phyloP scores from a whole-genome alignment of 495 filamentous ascomycete genomes.

The Rostrohypoxylon terebratum region DNA sequence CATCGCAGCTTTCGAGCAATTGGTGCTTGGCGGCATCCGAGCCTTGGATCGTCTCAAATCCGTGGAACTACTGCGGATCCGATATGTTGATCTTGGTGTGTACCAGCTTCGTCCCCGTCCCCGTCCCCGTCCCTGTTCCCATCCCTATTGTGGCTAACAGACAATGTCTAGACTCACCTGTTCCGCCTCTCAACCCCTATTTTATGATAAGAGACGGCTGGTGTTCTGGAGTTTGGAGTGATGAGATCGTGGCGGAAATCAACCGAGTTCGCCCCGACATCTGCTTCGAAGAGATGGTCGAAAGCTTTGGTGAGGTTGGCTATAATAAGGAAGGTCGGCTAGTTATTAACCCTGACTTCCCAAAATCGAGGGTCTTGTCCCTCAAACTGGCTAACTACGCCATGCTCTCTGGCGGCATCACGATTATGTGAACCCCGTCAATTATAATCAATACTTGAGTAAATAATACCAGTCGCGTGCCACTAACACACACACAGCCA shows the following conservation, averaged over 20 bases:
- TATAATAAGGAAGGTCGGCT: constrained; percentile 65
- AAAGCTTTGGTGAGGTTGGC: constrained; percentile 64
- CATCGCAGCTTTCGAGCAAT: constrained; percentile 72
- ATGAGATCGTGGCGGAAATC: constrained; percentile 68
- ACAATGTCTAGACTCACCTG: constrained; percentile 59
- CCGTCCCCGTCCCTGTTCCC: constrained; percentile 39
- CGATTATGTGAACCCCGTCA: constrained; percentile 46
- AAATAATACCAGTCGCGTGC: neutral
- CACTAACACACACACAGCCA: neutral
- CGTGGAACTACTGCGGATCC: constrained; percentile 71
- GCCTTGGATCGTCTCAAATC: constrained; percentile 64
- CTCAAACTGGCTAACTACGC: constrained; percentile 62
- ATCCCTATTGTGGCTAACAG: no score
- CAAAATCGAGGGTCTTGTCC: constrained; percentile 57
- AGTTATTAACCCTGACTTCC: constrained; percentile 61
- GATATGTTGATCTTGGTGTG: constrained; percentile 77
- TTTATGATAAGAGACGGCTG: constrained; percentile 69
- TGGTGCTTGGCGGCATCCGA: constrained; percentile 70
- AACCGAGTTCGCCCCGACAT: constrained; percentile 64
- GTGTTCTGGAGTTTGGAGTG: constrained; percentile 76
- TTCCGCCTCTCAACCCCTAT: constrained; percentile 72
- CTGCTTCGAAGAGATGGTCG: constrained; percentile 67
- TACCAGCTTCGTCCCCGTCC: constrained; percentile 30
- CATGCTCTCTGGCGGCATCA: constrained; percentile 55
- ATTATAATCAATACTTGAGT: neutral